Percentiles rank a stretch among this genome's conserved stretches.
phyloP scores from a whole-genome alignment of 257 asterid genomes.

The Handroanthus guayacan region DNA sequence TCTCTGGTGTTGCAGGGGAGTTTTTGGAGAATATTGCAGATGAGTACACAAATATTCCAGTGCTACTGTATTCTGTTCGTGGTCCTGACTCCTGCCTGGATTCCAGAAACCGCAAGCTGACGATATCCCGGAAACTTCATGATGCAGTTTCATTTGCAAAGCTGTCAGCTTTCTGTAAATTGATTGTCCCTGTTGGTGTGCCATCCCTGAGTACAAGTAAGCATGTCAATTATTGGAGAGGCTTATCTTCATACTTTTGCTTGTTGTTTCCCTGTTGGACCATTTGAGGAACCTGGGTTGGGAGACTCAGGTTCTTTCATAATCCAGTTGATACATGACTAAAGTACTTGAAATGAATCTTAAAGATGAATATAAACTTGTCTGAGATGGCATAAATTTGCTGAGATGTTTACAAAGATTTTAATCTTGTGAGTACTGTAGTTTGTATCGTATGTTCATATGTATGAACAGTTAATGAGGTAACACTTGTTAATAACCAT shows the following conservation, averaged over 20 bases:
- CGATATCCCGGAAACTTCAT: constrained; percentile 65
- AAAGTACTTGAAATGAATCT: background rate
- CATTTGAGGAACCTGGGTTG: background rate
- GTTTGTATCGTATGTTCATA: background rate
- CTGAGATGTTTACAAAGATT: background rate
- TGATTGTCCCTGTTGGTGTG: constrained; percentile 86
- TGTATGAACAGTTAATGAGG: background rate
- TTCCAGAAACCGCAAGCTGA: constrained; percentile 57
- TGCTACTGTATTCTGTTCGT: constrained; percentile 74
- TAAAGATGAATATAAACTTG: background rate
- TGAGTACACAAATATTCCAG: constrained; percentile 85
- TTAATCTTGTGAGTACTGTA: background rate
- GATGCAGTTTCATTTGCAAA: constrained; percentile 88
- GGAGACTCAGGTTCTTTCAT: background rate
- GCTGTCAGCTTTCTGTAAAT: constrained; percentile 72
- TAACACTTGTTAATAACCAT: background rate
- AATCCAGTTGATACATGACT: background rate
- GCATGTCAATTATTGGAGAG: constrained; percentile 36
- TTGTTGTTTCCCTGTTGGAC: constrained; percentile 18
- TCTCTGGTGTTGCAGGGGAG: constrained; percentile 86
- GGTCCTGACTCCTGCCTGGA: constrained; percentile 52
- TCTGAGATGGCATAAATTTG: background rate
- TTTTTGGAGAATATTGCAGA: constrained; percentile 87
- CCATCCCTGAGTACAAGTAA: constrained; percentile 76
- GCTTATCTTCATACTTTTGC: constrained; percentile 30